A percentile compares a stretch with the other conserved stretches of the same genome.
phyloP scores from a whole-genome alignment of 441 rosid species.

The Syzygium malaccense region DNA sequence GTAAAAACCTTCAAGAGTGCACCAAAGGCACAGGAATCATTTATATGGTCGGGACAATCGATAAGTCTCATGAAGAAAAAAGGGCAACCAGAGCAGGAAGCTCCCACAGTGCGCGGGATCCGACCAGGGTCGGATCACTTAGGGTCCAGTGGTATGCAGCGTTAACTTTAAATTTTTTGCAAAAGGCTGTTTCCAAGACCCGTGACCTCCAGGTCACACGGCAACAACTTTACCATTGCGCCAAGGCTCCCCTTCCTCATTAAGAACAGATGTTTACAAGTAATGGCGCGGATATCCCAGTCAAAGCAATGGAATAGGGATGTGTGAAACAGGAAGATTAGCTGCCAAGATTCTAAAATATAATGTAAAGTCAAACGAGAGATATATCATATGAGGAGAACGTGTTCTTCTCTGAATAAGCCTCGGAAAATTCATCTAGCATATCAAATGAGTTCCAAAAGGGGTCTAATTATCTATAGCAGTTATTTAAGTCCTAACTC shows the following conservation, averaged over 20 bases:
- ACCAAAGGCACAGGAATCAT: neutral
- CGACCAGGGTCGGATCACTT: neutral
- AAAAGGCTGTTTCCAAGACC: neutral
- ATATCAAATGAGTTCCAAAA: neutral
- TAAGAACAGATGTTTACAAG: neutral
- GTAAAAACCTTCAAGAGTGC: neutral
- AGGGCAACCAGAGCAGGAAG: neutral
- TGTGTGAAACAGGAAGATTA: neutral
- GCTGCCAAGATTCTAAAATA: neutral
- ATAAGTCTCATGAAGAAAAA: neutral
- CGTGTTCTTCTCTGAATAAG: neutral
- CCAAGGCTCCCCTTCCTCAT: neutral
- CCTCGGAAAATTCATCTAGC: neutral
- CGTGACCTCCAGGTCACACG: neutral
- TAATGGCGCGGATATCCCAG: neutral
- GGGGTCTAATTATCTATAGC: neutral
- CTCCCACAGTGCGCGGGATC: neutral
- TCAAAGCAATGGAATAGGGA: neutral
- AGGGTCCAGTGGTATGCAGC: neutral
- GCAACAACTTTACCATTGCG: neutral
- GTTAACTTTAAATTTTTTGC: neutral
- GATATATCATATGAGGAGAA: neutral
- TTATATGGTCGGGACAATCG: neutral
- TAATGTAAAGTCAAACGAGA: neutral
- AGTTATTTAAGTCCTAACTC: neutral